Evolutionary conservation across 2,329 filamentous ascomycete species (phyloP).

Genomic region (Taxawa tesnikishii): DNA sequence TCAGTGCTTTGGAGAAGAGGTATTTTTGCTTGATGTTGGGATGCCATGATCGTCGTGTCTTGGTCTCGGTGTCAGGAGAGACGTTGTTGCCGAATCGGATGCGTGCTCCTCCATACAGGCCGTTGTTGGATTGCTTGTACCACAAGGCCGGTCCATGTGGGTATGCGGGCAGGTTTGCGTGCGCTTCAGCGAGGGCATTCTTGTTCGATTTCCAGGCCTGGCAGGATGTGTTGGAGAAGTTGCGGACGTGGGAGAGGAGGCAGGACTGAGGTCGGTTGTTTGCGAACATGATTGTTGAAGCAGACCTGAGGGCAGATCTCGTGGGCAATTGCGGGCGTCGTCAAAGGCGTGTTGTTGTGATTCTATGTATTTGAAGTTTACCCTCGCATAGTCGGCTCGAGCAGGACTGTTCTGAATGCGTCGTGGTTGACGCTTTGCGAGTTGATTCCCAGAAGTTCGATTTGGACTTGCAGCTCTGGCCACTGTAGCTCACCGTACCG

Average conservation of each 20-base stretch:
- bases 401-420: too few relatives aligned
- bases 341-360: too few relatives aligned
- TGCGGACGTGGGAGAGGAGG: constrained; percentile 6
- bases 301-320: too few relatives aligned
- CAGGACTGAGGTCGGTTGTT: not conserved
- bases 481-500: too few relatives aligned
- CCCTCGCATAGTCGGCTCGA: too few relatives aligned
- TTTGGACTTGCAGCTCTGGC: too few relatives aligned
- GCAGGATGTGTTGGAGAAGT: constrained; percentile 18
- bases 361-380: too few relatives aligned
- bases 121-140: constrained; percentile 68
- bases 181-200: constrained; percentile 9
- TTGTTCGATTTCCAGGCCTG: constrained; percentile 9
- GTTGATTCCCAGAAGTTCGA: too few relatives aligned
- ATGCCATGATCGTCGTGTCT: constrained; percentile 60
- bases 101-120: constrained; percentile 43
- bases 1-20: constrained; percentile 52
- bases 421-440: too few relatives aligned
- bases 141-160: constrained; percentile 57
- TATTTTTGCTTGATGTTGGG: constrained; percentile 59
- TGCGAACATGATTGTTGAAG: not conserved
- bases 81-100: constrained; percentile 75
- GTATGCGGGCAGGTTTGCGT: constrained; percentile 37
- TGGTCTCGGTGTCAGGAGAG: constrained; percentile 53
- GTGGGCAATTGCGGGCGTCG: too few relatives aligned